phyloP scores from a whole-genome alignment of 2,329 filamentous ascomycete genomes.

The Cytospora piceicola region DNA sequence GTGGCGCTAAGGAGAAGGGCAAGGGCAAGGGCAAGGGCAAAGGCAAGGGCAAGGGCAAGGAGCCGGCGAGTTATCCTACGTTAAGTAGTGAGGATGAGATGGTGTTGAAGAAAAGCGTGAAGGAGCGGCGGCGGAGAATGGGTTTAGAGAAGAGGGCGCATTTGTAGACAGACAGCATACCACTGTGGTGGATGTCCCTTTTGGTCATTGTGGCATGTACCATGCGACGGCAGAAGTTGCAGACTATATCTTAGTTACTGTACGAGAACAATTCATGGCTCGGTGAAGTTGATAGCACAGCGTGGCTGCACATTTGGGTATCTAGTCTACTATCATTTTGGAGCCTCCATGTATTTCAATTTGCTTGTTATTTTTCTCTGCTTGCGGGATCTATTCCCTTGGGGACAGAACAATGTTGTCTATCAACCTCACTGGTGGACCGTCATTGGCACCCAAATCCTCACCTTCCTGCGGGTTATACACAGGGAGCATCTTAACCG shows the following conservation, averaged over 20 bases:
- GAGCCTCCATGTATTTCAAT: too few species aligned
- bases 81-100: constrained; percentile 56
- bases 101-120: constrained; percentile 47
- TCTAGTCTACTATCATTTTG: neutral
- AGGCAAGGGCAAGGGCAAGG: constrained; percentile 44
- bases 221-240: neutral
- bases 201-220: neutral
- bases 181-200: neutral
- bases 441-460: constrained; percentile 72
- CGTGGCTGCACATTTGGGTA: constrained; percentile 12
- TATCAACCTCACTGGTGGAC: constrained; percentile 82
- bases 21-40: constrained; percentile 46
- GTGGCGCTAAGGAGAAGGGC: constrained; percentile 40
- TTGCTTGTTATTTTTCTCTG: neutral
- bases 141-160: constrained; percentile 56
- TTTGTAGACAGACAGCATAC: constrained; percentile 41
- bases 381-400: constrained; percentile 5
- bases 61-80: constrained; percentile 38
- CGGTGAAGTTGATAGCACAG: constrained; percentile 1
- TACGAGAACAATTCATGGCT: neutral
- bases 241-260: neutral
- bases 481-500: constrained; percentile 85
- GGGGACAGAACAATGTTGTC: constrained; percentile 82
- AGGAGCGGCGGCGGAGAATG: constrained; percentile 52
- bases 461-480: constrained; percentile 72